phyloP scores from a whole-genome alignment of 2,329 filamentous ascomycete species.

The Aspergillus bombycis region DNA sequence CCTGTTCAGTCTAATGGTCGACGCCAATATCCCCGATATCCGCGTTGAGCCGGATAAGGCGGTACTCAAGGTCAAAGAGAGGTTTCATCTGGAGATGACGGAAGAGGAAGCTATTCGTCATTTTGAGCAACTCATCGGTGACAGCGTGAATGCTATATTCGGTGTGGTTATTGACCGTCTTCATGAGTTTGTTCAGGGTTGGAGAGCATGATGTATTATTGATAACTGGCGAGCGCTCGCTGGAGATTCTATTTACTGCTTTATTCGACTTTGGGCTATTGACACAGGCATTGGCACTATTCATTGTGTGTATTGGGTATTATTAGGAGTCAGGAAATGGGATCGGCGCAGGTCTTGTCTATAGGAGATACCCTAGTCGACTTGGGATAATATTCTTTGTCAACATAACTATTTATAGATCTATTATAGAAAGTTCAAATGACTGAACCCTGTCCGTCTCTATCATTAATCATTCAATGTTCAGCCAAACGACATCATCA shows the following conservation, averaged over 20 bases:
- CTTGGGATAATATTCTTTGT: slow-evolving; percentile 15
- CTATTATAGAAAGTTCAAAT: slow-evolving; percentile 2
- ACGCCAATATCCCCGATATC: slow-evolving; percentile 96
- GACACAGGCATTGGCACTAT: background rate
- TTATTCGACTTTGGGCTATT: background rate
- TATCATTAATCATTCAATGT: background rate
- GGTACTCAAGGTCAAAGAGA: slow-evolving; percentile 90
- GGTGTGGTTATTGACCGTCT: slow-evolving; percentile 93
- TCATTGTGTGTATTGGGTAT: background rate
- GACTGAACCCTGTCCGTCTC: background rate
- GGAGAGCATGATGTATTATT: slow-evolving; percentile 62
- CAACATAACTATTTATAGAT: slow-evolving; percentile 6
- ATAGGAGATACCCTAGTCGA: slow-evolving; percentile 11
- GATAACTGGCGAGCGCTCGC: background rate
- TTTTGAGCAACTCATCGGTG: slow-evolving; percentile 87
- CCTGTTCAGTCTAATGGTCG: slow-evolving; percentile 93
- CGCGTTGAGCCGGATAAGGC: slow-evolving; percentile 90
- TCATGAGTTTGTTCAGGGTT: slow-evolving; percentile 91
- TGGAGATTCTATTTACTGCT: background rate
- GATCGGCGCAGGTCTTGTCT: background rate
- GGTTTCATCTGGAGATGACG: slow-evolving; percentile 86
- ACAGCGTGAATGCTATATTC: slow-evolving; percentile 85
- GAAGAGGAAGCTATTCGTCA: slow-evolving; percentile 91
- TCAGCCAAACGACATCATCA: background rate
- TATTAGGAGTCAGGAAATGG: background rate